These are phyloP conservation scores for Camellia sinensis DNA, from an alignment of 148 eudicot species.

Conservation along the genomic window DNA sequence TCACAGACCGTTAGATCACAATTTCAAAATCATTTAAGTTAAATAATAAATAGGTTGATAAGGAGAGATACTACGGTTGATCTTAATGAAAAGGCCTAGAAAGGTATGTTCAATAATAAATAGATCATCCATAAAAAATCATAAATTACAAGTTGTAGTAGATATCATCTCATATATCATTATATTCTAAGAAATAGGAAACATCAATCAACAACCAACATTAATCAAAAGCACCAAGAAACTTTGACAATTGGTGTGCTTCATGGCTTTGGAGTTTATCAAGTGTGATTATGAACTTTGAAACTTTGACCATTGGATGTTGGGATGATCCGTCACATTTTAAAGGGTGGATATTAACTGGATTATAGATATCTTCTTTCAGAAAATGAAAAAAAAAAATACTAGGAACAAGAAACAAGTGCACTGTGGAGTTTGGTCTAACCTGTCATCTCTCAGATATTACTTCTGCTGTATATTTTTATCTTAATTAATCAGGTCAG, in stretches of 20 bases:
- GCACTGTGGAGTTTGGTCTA: background rate
- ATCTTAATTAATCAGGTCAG: background rate
- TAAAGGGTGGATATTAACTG: background rate
- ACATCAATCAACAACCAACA: too few relatives aligned
- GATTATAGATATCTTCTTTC: background rate
- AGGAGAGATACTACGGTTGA: too few relatives aligned
- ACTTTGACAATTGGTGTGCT: background rate
- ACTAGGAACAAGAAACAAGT: background rate
- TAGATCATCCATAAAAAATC: too few relatives aligned
- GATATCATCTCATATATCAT: too few relatives aligned
- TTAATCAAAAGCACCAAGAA: too few relatives aligned
- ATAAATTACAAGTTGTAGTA: too few relatives aligned
- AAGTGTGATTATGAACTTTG: background rate
- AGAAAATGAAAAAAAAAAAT: background rate
- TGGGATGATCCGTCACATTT: background rate
- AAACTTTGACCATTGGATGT: background rate
- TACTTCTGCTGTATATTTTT: background rate
- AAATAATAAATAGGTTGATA: too few relatives aligned
- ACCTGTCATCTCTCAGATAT: background rate
- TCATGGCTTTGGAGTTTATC: background rate
- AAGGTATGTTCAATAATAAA: too few relatives aligned
- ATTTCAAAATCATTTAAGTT: too few relatives aligned
- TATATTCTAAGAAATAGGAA: too few relatives aligned
- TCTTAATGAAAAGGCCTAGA: too few relatives aligned
- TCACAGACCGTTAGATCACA: too few relatives aligned